Conservation (phyloP, 768 basidiomycete genomes). For the Amanita rubescens region DNA sequence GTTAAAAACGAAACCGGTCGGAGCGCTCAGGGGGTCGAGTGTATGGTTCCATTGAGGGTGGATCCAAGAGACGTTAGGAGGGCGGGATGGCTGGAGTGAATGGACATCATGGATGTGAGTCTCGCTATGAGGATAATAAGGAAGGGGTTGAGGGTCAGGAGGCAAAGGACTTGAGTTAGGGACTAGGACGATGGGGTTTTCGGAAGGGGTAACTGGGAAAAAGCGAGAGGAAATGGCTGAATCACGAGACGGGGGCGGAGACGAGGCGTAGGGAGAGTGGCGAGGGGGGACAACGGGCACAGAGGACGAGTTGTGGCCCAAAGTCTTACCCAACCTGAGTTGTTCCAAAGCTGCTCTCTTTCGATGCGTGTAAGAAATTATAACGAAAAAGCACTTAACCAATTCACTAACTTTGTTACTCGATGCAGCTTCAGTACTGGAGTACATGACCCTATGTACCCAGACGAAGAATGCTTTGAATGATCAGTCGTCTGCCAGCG, state of each 20-base stretch:
- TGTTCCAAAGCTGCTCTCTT: slow-evolving; percentile 40
- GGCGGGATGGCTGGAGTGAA: slow-evolving; percentile 30
- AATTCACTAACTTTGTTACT: slow-evolving; percentile 46
- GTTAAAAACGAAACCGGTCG: slow-evolving; percentile 49
- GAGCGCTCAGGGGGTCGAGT: slow-evolving; percentile 49
- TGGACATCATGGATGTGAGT: slow-evolving; percentile 35
- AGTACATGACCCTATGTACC: slow-evolving; percentile 32
- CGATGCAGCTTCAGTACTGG: slow-evolving; percentile 35
- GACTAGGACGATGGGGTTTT: slow-evolving; percentile 56
- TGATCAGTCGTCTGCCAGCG: not conserved
- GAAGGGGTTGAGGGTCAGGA: slow-evolving; percentile 30
- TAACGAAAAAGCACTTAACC: slow-evolving; percentile 2
- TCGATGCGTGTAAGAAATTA: slow-evolving; percentile 14
- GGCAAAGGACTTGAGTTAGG: slow-evolving; percentile 66
- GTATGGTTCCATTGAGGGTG: slow-evolving; percentile 24
- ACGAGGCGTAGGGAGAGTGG: slow-evolving; percentile 24
- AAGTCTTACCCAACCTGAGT: slow-evolving; percentile 36
- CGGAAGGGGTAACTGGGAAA: slow-evolving; percentile 39
- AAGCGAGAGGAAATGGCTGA: slow-evolving; percentile 62
- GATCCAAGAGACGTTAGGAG: slow-evolving; percentile 26
- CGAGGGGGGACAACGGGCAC: slow-evolving; percentile 18
- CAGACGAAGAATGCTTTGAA: slow-evolving; percentile 11
- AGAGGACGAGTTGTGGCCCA: slow-evolving; percentile 20
- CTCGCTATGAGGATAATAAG: slow-evolving; percentile 33
- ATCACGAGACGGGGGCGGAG: slow-evolving; percentile 69